Percentiles rank a stretch among this genome's conserved stretches.
Evolutionary conservation across 345 rosid genomes (phyloP).

Genomic region (Arabis hirsuta): DNA sequence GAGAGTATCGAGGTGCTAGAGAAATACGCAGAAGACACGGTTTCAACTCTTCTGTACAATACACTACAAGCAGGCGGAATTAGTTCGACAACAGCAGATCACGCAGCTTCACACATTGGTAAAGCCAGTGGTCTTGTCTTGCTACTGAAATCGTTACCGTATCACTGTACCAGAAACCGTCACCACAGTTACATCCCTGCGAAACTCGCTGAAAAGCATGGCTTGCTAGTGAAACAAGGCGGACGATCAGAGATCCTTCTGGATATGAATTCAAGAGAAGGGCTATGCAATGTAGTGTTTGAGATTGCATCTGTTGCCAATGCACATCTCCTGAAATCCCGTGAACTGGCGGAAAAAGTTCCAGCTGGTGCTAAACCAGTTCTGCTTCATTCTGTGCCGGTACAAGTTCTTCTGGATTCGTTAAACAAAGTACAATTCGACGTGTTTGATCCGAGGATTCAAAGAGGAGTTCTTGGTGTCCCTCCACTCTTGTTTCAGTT

Average conservation of each 20-base stretch:
- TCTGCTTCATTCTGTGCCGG: constrained; percentile 78
- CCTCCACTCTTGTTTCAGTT: constrained; percentile 80
- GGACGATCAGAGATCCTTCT: constrained; percentile 60
- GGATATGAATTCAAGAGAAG: constrained; percentile 66
- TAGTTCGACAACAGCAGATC: constrained; percentile 78
- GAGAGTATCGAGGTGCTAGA: constrained; percentile 73
- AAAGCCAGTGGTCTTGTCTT: constrained; percentile 92
- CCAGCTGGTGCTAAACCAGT: constrained; percentile 76
- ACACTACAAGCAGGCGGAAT: constrained; percentile 91
- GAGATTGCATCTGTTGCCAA: constrained; percentile 93
- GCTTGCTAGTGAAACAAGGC: constrained; percentile 66
- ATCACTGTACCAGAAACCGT: constrained; percentile 75
- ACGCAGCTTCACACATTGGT: constrained; percentile 89
- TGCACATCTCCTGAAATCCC: constrained; percentile 80
- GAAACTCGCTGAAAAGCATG: constrained; percentile 74
- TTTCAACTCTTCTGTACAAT: constrained; percentile 75
- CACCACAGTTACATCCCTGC: constrained; percentile 71
- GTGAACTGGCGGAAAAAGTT: constrained; percentile 63
- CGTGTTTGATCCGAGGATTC: constrained; percentile 80
- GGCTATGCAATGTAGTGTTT: constrained; percentile 66
- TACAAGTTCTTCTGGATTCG: constrained; percentile 70
- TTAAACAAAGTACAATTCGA: constrained; percentile 70
- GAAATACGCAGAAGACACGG: constrained; percentile 85
- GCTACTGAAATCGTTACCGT: constrained; percentile 76
- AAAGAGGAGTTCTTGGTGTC: constrained; percentile 73